Evolutionary conservation across 192 early-diverging fungal genomes (phyloP).

Genomic region (Backusella sp.): DNA sequence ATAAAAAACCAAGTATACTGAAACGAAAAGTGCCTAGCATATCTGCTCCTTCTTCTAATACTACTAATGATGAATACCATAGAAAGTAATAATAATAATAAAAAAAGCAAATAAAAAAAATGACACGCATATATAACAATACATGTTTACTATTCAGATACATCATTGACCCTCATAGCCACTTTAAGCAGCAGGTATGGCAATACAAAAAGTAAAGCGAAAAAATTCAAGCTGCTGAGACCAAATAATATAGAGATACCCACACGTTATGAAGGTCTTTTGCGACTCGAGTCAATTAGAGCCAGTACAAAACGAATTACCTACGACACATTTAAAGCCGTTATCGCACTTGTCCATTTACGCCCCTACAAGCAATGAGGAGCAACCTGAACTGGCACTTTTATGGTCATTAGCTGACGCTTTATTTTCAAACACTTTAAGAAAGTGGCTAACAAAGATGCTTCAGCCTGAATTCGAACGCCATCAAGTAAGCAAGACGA

Average conservation of each 20-base stretch:
- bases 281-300: neutral
- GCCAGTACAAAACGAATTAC: neutral
- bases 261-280: neutral
- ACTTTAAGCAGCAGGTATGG: neutral
- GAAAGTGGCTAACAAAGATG: neutral
- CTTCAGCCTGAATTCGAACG: neutral
- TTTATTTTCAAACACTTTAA: neutral
- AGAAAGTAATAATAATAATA: neutral
- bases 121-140: neutral
- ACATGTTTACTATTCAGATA: neutral
- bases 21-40: neutral
- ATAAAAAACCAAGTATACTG: neutral
- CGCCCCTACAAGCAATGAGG: neutral
- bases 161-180: neutral
- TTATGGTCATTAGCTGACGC: neutral
- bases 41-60: neutral
- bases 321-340: neutral
- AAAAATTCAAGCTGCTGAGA: neutral
- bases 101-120: neutral
- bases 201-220: neutral
- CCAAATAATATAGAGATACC: neutral
- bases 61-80: neutral
- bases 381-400: neutral
- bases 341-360: neutral
- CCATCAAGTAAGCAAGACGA: neutral